Evolutionary conservation across 2,329 filamentous ascomycete genomes (phyloP).

Genomic region (Incumbomyces delicatus): DNA sequence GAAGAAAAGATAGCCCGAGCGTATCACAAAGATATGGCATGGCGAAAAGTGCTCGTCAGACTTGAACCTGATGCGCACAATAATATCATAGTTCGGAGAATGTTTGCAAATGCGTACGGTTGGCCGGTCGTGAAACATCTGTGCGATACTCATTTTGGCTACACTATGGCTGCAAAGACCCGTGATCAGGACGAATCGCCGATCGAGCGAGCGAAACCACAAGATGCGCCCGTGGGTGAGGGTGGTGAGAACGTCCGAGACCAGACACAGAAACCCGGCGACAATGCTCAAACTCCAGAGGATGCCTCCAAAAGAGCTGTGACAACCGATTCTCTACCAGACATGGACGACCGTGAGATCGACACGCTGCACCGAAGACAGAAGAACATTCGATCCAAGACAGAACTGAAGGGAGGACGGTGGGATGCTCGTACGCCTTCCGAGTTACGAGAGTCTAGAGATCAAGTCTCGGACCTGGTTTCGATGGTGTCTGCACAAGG

Average conservation of each 20-base stretch:
- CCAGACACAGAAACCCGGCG: slow-evolving; percentile 22
- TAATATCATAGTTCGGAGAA: slow-evolving; percentile 91
- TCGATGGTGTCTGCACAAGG: slow-evolving; percentile 16
- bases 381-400: neutral
- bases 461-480: slow-evolving; percentile 25
- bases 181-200: slow-evolving; percentile 58
- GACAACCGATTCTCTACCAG: slow-evolving; percentile 39
- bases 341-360: slow-evolving; percentile 24
- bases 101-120: slow-evolving; percentile 94
- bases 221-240: slow-evolving; percentile 46
- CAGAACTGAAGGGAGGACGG: neutral
- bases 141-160: slow-evolving; percentile 86
- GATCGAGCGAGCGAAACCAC: slow-evolving; percentile 58
- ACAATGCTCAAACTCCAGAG: slow-evolving; percentile 4
- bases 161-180: slow-evolving; percentile 55
- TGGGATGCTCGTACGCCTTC: slow-evolving; percentile 14
- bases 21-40: slow-evolving; percentile 83
- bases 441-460: slow-evolving; percentile 20
- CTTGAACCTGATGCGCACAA: slow-evolving; percentile 96
- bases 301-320: slow-evolving; percentile 23
- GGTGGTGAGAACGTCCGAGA: slow-evolving; percentile 57
- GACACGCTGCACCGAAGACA: slow-evolving; percentile 4
- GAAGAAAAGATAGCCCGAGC: slow-evolving; percentile 96
- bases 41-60: slow-evolving; percentile 93
- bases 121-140: slow-evolving; percentile 96